Evolutionary conservation across 2,329 filamentous ascomycete genomes (phyloP).

Genomic region (Pyricularia pennisetigena): DNA sequence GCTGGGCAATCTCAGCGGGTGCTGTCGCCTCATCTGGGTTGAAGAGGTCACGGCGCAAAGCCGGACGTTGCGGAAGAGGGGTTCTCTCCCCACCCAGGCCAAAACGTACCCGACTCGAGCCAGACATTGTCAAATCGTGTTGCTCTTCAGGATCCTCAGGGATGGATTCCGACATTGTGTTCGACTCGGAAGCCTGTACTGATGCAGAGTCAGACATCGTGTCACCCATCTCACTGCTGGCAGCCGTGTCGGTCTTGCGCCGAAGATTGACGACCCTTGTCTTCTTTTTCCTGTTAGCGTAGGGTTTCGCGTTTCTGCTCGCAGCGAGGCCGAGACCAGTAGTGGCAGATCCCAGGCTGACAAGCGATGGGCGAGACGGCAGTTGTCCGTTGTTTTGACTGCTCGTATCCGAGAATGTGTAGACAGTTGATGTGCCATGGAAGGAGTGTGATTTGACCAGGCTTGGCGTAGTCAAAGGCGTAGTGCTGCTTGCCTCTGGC

Average conservation of each 20-base stretch:
- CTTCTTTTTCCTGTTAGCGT: conserved; percentile 67
- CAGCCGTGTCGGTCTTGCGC: conserved; percentile 37
- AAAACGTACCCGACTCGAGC: conserved; percentile 31
- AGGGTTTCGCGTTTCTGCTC: conserved; percentile 46
- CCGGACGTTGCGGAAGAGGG: conserved; percentile 19
- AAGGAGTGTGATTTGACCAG: conserved; percentile 56
- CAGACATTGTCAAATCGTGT: conserved; percentile 8
- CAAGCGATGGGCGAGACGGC: conserved; percentile 59
- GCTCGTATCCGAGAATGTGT: conserved; percentile 64
- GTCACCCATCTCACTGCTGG: conserved; percentile 39
- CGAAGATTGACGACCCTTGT: conserved; percentile 71
- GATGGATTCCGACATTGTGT: conserved; percentile 45
- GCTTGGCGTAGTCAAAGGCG: conserved; percentile 36
- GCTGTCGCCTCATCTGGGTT: conserved; percentile 17
- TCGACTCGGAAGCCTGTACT: conserved; percentile 50
- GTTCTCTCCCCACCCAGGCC: conserved; percentile 16
- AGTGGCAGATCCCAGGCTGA: conserved; percentile 50
- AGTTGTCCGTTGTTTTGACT: conserved; percentile 53
- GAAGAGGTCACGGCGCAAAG: conserved; percentile 24
- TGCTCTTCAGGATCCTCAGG: conserved; percentile 50
- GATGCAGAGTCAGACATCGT: conserved; percentile 34
- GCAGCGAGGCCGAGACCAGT: conserved; percentile 55
- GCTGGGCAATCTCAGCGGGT: conserved; percentile 7
- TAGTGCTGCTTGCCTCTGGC: conserved; percentile 30
- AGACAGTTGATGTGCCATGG: conserved; percentile 48